phyloP scores from a whole-genome alignment of 1,284 basidiomycete genomes.

The Ceratobasidium papillatum region DNA sequence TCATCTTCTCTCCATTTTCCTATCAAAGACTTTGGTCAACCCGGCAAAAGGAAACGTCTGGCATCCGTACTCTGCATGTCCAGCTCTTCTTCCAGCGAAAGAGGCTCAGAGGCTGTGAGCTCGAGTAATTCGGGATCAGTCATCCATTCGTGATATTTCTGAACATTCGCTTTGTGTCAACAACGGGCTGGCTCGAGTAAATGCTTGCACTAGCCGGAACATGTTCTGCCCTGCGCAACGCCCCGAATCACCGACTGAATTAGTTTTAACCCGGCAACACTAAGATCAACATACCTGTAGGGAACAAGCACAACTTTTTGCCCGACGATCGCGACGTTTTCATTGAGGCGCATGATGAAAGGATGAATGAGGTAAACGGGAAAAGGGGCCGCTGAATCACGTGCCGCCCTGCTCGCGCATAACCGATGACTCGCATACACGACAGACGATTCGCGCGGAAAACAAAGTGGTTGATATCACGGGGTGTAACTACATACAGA shows the following conservation, averaged over 20 bases:
- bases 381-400: background rate
- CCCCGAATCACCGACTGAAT: background rate
- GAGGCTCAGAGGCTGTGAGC: constrained; percentile 86
- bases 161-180: constrained; percentile 21
- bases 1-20: constrained; percentile 87
- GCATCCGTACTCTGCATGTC: constrained; percentile 84
- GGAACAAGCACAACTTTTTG: constrained; percentile 74
- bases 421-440: no score
- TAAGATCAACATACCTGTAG: constrained; percentile 61
- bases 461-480: constrained; percentile 4
- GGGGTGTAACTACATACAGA: constrained; percentile 36
- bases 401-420: background rate
- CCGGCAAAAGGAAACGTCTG: background rate
- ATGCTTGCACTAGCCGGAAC: constrained; percentile 60
- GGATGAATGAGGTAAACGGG: background rate
- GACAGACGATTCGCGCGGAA: background rate
- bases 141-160: constrained; percentile 97
- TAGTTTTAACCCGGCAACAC: background rate
- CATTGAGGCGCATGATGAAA: constrained; percentile 68
- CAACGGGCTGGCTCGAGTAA: constrained; percentile 1
- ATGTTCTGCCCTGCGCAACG: constrained; percentile 60
- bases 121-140: constrained; percentile 73
- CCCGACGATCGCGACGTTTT: constrained; percentile 69
- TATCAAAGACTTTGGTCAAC: constrained; percentile 49
- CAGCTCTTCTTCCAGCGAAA: constrained; percentile 85